A percentile compares a stretch with the other conserved stretches of the same genome.
These are phyloP conservation scores for Torulaspora gathmanii DNA, from an alignment of 805 yeast species.

Conservation along the genomic window DNA sequence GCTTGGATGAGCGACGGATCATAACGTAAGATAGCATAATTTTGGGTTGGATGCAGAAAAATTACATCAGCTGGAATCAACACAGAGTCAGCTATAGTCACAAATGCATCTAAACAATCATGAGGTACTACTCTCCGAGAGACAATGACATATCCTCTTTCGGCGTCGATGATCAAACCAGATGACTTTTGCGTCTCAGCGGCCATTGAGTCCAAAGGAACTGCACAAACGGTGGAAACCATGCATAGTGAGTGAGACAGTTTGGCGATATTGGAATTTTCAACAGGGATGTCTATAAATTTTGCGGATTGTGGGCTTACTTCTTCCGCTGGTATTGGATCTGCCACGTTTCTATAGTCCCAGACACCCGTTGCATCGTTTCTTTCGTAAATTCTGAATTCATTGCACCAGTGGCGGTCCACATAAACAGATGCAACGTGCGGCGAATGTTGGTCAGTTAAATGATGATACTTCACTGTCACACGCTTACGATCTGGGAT, in stretches of 20 bases:
- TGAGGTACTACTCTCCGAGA: constrained; percentile 80
- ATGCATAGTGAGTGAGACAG: constrained; percentile 67
- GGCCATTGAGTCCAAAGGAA: constrained; percentile 72
- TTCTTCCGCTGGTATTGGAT: constrained; percentile 53
- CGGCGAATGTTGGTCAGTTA: constrained; percentile 75
- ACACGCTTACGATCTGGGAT: constrained; percentile 77
- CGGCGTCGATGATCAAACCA: constrained; percentile 80
- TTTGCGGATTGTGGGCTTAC: constrained; percentile 59
- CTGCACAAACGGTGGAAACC: constrained; percentile 59
- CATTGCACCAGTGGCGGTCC: constrained; percentile 81
- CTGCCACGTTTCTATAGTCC: constrained; percentile 49
- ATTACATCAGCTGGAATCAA: constrained; percentile 75
- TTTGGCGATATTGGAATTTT: constrained; percentile 46
- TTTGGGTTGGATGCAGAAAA: constrained; percentile 82
- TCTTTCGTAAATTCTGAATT: constrained; percentile 65
- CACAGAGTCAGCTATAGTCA: constrained; percentile 82
- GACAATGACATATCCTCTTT: constrained; percentile 70
- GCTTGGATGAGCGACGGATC: constrained; percentile 73
- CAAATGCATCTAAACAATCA: constrained; percentile 62
- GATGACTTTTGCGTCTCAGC: constrained; percentile 57
- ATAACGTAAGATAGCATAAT: constrained; percentile 77
- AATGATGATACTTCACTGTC: constrained; percentile 65
- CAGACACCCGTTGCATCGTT: constrained; percentile 53
- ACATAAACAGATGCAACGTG: constrained; percentile 60
- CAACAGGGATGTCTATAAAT: constrained; percentile 64